These are phyloP conservation scores for Colletotrichum shisoi DNA, from an alignment of 2,329 filamentous ascomycete genomes.

Conservation along the genomic window DNA sequence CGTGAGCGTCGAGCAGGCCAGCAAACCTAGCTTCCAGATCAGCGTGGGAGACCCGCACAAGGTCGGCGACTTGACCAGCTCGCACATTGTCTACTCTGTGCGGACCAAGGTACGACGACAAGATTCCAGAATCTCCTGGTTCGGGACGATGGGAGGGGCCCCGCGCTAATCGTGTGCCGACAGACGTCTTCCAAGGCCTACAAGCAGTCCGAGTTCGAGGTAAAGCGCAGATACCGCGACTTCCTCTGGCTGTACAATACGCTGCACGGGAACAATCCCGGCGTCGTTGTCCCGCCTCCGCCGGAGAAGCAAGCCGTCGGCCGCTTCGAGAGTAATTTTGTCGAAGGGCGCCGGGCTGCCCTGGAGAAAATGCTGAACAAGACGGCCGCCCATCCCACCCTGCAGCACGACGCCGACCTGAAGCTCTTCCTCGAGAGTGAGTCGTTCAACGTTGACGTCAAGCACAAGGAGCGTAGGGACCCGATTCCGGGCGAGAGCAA, in stretches of 20 bases:
- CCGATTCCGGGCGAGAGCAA: slow-evolving; percentile 88
- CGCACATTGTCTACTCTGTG: slow-evolving; percentile 97
- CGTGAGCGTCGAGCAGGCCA: slow-evolving; percentile 89
- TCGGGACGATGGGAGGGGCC: slow-evolving; percentile 3
- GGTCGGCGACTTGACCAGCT: slow-evolving; percentile 94
- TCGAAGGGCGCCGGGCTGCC: slow-evolving; percentile 88
- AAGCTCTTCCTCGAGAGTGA: slow-evolving; percentile 98
- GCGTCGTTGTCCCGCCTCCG: slow-evolving; percentile 91
- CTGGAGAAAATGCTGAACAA: slow-evolving; percentile 99
- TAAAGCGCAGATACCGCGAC: slow-evolving; percentile 92
- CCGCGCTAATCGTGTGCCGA: slow-evolving; percentile 37
- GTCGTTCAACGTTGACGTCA: slow-evolving; percentile 93
- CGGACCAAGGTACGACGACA: slow-evolving; percentile 75
- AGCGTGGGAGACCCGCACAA: slow-evolving; percentile 96
- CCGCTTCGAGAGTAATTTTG: slow-evolving; percentile 94
- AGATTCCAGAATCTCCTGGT: no score
- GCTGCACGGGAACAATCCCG: slow-evolving; percentile 91
- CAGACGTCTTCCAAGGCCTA: slow-evolving; percentile 97
- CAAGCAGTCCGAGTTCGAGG: slow-evolving; percentile 88
- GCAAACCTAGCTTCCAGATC: slow-evolving; percentile 90
- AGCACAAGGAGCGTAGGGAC: slow-evolving; percentile 94
- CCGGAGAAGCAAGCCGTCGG: slow-evolving; percentile 98
- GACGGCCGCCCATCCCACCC: slow-evolving; percentile 83
- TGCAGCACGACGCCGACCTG: slow-evolving; percentile 91
- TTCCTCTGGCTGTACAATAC: slow-evolving; percentile 98